A percentile compares a stretch with the other conserved stretches of the same genome.
These are phyloP conservation scores for Calcarisporium arbuscula DNA, from an alignment of 2,329 filamentous ascomycete species.

Conservation along the genomic window DNA sequence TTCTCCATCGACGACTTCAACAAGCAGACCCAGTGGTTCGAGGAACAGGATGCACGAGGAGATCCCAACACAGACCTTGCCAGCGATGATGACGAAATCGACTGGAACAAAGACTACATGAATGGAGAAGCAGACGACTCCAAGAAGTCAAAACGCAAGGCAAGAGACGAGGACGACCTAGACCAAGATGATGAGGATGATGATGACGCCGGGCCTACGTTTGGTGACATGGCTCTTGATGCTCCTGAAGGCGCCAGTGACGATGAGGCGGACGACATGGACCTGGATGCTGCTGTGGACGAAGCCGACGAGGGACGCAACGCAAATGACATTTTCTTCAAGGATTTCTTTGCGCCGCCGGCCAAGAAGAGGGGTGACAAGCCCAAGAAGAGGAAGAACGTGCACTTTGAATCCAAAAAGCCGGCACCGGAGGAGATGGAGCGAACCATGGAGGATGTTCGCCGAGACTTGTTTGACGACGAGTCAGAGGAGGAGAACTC, in stretches of 20 bases:
- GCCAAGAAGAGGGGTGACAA: conserved; percentile 58
- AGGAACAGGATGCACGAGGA: conserved; percentile 74
- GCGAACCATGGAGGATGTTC: conserved; percentile 78
- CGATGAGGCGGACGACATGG: conserved; percentile 56
- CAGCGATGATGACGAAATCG: conserved; percentile 79
- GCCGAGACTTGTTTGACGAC: conserved; percentile 86
- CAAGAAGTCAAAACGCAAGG: conserved; percentile 23
- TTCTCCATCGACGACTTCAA: conserved; percentile 99
- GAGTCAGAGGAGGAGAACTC: conserved; percentile 58
- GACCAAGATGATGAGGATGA: conserved; percentile 54
- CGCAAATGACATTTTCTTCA: conserved; percentile 84
- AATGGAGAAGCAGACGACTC: conserved; percentile 24
- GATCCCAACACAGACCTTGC: conserved; percentile 68
- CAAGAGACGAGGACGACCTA: conserved; percentile 19
- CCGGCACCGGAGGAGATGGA: conserved; percentile 64
- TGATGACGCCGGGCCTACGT: conserved; percentile 75
- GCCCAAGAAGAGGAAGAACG: conserved; percentile 36
- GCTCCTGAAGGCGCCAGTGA: conserved; percentile 63
- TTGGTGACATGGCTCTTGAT: conserved; percentile 71
- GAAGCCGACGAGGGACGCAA: conserved; percentile 58
- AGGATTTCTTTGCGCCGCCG: conserved; percentile 89
- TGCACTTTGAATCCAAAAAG: conserved; percentile 32
- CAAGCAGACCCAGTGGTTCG: conserved; percentile 81
- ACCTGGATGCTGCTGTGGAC: conserved; percentile 46
- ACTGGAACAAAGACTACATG: conserved; percentile 79